Evolutionary conservation across 768 basidiomycete species (phyloP), one percentile per base, ranked within the genome.

Genomic region (Mycena belliarum): DNA sequence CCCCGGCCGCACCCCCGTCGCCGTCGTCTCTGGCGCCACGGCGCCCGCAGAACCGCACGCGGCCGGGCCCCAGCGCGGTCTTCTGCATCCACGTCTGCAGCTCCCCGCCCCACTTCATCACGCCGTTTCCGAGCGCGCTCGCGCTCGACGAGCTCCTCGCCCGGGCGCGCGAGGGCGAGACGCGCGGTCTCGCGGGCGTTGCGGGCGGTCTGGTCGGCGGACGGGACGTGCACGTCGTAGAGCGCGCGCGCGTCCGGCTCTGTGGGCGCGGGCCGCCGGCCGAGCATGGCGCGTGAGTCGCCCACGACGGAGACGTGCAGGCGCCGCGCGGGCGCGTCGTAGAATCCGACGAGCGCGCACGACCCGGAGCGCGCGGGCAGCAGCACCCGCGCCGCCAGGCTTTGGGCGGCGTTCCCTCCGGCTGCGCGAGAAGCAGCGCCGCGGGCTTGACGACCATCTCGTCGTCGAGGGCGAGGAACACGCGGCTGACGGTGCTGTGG

Each of bases 1-100:
- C n/a, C 81, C 82, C 16, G 74, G 72, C 41, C 73, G 66, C 2
- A 82, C 66, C 26, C 75, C 65, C 2, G 70, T 72, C 0, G 70
- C 73, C 10, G 78, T 81, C 20, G 83, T 75, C 47, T 80, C 79
- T 0, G 85, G 85, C 59, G 77, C 75, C 0, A 83, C 84, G 82
- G 83, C 2, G 82, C 82, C 63, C 14, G 29, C 64, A 75, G 68
- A 41, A 65, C 65, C 2, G 67, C 49, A 10, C 66, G 70, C n/a
- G 69, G 67, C 10, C 63, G 55, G 37, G 72, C 70, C 3, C 76
- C 76, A 79, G 68, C 51, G 65, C 73, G 10, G 70, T 64, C 38
- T 69, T 64, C 26, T 66, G 53, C 38, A 82, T 63, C 20, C 66
- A 68, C 23, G 64, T 51, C 56, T 79, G 79, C 25, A 74, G 58